Percentiles rank a stretch among this genome's conserved stretches.
phyloP scores from a whole-genome alignment of 208 protist genomes.

The Leishmania mexicana region DNA sequence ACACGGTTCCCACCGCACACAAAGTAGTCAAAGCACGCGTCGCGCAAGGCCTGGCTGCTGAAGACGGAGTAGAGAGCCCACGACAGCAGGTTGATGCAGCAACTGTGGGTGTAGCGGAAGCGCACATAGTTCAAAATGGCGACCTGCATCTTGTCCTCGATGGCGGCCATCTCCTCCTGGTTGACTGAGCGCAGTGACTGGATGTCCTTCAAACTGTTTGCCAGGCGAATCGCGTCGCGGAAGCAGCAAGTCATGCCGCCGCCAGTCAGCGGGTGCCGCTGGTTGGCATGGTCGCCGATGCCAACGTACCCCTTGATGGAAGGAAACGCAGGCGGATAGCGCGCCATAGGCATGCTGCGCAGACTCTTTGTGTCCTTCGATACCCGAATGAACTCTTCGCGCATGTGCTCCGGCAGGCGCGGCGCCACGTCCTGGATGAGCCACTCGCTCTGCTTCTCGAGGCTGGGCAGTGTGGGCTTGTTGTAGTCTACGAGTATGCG shows the following conservation, averaged over 20 bases:
- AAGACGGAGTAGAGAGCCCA: constrained; percentile 93
- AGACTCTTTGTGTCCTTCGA: constrained; percentile 58
- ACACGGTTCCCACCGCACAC: constrained; percentile 83
- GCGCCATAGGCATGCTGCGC: constrained; percentile 83
- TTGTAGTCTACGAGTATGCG: constrained; percentile 90
- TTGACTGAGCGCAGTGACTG: constrained; percentile 41
- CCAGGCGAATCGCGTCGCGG: constrained; percentile 78
- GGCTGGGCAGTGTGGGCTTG: constrained; percentile 64
- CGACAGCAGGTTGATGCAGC: constrained; percentile 93
- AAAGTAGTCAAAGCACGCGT: constrained; percentile 94
- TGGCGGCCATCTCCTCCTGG: constrained; percentile 42
- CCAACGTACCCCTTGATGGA: constrained; percentile 86
- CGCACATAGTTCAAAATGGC: constrained; percentile 66
- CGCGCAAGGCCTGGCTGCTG: constrained; percentile 55
- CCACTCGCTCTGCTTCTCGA: constrained; percentile 83
- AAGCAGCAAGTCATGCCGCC: constrained; percentile 93
- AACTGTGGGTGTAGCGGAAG: constrained; percentile 65
- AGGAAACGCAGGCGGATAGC: constrained; percentile 73
- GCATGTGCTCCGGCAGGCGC: constrained; percentile 78
- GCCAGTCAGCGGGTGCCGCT: constrained; percentile 94
- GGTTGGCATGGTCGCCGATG: constrained; percentile 95
- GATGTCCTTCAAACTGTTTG: constrained; percentile 66
- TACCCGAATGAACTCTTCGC: constrained; percentile 70
- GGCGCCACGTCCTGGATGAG: constrained; percentile 82
- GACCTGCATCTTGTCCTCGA: constrained; percentile 66